Evolutionary conservation across 202 grass and related monocot species (phyloP), one percentile per base, ranked within the genome.

Genomic region (Schoenoplectus triqueter): DNA sequence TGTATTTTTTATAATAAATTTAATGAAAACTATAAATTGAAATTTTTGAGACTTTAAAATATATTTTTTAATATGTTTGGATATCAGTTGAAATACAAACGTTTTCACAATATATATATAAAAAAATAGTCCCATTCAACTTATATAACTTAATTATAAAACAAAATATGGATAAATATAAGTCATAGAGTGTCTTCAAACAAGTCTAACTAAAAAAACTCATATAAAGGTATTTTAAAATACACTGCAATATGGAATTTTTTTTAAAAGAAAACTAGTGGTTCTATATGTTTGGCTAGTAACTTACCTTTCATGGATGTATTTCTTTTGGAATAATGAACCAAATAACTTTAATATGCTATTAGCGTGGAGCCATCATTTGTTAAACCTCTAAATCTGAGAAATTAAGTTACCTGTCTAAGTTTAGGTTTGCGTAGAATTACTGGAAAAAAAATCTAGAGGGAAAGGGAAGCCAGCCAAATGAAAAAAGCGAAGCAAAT

Each of bases 351-450:
- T 69, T 6, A 8, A 15, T 45, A 13, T 44, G 1, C 3, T 48
- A 19, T 18, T 42, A 71, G 48, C 6, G 48, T 48, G 18, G 14
- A n/a, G 49, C 18, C 3, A 55, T 40, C 10, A 62, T 62, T 18
- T 17, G 3, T 17, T 40, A 51, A 56, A 56, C 2, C 49, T 56
- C 10, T 52, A 55, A 76, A 31, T 59, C 3, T 21, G 8, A 41
- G 22, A 78, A 59, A 59, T 0, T 40, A 78, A 41, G 14, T 78
- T 42, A 15, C 13, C 6, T 41, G 18, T 59, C 73, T 18, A 14
- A 77, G 18, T 60, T 86, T 55, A 77, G 31, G 21, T 82, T 88
- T 80, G 47, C 13, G 62, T 40, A 48, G 5, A 85, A 46, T 21
- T 11, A 66, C 48, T 11, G 41, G 46, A 56, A 88, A 66, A 44